Base-by-base conservation (phyloP, 768 basidiomycete genomes). In the Kwoniella shandongensis region DNA sequence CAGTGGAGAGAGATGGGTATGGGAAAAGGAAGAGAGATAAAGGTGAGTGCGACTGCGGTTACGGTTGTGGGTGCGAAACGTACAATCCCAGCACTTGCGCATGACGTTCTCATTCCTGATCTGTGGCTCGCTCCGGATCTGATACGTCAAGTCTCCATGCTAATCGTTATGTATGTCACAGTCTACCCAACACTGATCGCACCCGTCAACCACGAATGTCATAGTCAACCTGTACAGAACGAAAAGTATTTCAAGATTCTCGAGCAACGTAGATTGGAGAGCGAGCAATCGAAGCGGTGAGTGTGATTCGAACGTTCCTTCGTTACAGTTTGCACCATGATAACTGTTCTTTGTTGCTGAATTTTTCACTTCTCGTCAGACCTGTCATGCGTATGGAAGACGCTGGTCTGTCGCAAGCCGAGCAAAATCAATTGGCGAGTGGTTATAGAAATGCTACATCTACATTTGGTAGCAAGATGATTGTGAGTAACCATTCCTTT, bases 371-470 rank as follows among this genome's bases (percentile, higher is more conserved):
- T 23, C 29, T 27, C 35, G 29, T 18, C 48, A 65, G 69, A 36
- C 70, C 70, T 3, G 60, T 73, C 39, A 49, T 65, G 13, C 38
- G 48, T 23, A 48, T 73, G 46, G 65, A 68, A 17, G 62, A 65
- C 20, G 32, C 51, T 2, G 63, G 57, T 30, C 53, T 58, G 30
- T 59, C 55, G 3, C 61, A 66, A 35, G 66, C 59, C 17, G 54
- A 66, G 51, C 51, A 65, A 45, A 73, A 73, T 41, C 66, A 66
- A 50, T 36, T 70, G 25, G 61, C 63, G n/a, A 64, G 65, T 51
- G 71, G 71, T n/a, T 66, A 54, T 27, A 36, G 51, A 26, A 73
- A 69, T 48, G 57, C 54, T n/a, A 62, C 48, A 1, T 58, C 57
- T 11, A 54, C 50, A 3, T 66, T 62, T 27, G 65, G 62, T 4